Evolutionary conservation across 108 stramenopile genomes (phyloP), one percentile per base, ranked within the genome.

Genomic region (Poteriospumella lacustris): DNA sequence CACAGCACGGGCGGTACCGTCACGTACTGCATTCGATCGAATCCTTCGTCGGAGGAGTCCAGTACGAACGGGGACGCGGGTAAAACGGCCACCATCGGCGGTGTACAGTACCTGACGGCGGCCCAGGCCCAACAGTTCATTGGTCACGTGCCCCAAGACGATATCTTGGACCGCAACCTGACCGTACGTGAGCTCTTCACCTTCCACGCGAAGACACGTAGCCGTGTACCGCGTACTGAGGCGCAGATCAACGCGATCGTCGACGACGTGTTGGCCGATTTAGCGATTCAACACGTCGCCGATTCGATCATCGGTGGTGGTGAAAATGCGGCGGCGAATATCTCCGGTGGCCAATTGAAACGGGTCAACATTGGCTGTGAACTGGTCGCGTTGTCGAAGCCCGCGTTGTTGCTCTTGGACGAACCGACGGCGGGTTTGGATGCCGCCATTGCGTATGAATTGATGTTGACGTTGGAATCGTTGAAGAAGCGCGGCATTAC

Each of bases 341-440:
- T 88, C 36, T 80, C 79, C 68, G 87, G 87, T 12, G 87, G 87
- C 1, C 87, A 87, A 59, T 72, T 85, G 39, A 78, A 84, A 58
- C 78, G 87, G 41, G 87, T 85, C 9, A 87, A 84, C 42, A 69
- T 85, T 3, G 87, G 87, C 40, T 29, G 44, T 12, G 82, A 83
- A 34, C 9, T 83, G 28, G 31, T 83, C 3, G 40, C 75, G 2
- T 19, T 52, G 15, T 52, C 47, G 9, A 9, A 26, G 33, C 2
- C 31, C 28, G 24, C 60, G 1, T 19, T 80, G n/a, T 52, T 83
- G 43, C 58, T 76, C 59, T 47, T 78, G 12, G 82, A 83, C 68
- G 82, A 83, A 67, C 82, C 82, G 43, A 90, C 88, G 0, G 68
- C 81, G 19, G 92, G 92, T 0, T 75, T 96, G 67, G 95, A 96